A percentile compares a stretch with the other conserved stretches of the same genome.
phyloP scores from a whole-genome alignment of 768 basidiomycete species.

The Aureoboletus auriporus region DNA sequence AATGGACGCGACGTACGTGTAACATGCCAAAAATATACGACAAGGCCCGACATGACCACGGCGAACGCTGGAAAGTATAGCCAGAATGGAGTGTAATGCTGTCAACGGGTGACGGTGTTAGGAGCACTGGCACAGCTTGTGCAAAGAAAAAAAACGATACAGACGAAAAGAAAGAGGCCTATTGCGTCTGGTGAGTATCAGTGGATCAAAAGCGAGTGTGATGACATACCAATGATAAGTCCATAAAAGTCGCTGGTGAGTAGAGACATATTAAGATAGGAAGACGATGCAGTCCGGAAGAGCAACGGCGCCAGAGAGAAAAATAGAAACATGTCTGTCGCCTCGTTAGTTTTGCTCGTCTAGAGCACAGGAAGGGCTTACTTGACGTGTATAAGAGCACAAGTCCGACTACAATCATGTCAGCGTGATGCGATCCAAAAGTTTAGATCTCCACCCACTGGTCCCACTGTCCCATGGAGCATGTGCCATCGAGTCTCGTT shows the following conservation, averaged over 20 bases:
- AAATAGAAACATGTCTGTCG: constrained; percentile 66
- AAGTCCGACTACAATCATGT: constrained; percentile 41
- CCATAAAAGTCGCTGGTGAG: constrained; percentile 90
- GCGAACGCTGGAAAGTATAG: constrained; percentile 80
- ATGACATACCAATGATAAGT: constrained; percentile 56
- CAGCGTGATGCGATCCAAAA: constrained; percentile 31
- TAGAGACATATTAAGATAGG: constrained; percentile 79
- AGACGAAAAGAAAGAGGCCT: constrained; percentile 51
- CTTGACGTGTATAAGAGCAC: constrained; percentile 42
- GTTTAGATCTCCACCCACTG: constrained; percentile 38
- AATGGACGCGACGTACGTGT: constrained; percentile 54
- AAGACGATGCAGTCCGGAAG: constrained; percentile 80
- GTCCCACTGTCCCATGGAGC: constrained; percentile 70
- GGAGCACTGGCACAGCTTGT: not conserved
- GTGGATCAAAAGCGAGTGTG: not conserved
- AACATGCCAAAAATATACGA: constrained; percentile 83
- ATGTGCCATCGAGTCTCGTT: constrained; percentile 56
- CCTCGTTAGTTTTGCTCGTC: not conserved
- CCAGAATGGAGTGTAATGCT: constrained; percentile 87
- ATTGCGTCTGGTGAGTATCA: constrained; percentile 1
- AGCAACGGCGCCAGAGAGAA: constrained; percentile 81
- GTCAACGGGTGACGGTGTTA: constrained; percentile 3
- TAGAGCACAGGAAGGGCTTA: constrained; percentile 3
- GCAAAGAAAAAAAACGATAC: constrained; percentile 7
- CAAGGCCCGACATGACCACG: constrained; percentile 64